phyloP scores from a whole-genome alignment of 1,284 basidiomycete species.

The Phellopilus nigrolimitatus region DNA sequence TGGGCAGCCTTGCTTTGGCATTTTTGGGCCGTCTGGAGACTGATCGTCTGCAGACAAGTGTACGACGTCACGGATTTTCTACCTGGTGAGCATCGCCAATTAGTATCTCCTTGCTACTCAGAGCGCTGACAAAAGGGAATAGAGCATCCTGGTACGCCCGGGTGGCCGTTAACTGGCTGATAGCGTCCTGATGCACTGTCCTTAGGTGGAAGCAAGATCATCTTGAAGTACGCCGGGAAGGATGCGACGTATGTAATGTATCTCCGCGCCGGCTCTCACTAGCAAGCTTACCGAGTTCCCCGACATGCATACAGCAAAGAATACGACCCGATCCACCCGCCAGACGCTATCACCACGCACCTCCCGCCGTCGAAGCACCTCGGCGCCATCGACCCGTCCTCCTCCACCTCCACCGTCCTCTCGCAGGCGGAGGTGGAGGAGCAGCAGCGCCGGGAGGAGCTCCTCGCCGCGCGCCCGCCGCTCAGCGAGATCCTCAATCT shows the following conservation, averaged over 20 bases:
- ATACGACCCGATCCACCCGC: conserved; percentile 86
- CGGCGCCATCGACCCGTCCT: conserved; percentile 63
- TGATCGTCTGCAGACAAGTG: conserved; percentile 42
- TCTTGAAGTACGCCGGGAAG: conserved; percentile 70
- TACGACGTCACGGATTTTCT: conserved; percentile 80
- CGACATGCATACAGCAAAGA: conserved; percentile 48
- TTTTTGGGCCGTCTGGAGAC: neutral
- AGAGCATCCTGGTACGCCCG: conserved; percentile 61
- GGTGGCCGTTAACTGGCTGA: conserved; percentile 2
- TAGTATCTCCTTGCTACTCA: neutral
- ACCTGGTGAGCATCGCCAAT: conserved; percentile 39
- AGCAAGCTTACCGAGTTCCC: no score
- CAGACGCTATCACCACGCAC: conserved; percentile 81
- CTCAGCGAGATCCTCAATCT: conserved; percentile 79
- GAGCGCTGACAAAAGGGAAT: conserved; percentile 2
- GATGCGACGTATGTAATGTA: conserved; percentile 58
- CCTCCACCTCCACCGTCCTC: conserved; percentile 53
- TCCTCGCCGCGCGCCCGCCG: conserved; percentile 53
- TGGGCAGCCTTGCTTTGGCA: conserved; percentile 11
- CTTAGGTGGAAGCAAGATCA: conserved; percentile 56
- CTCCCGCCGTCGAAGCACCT: conserved; percentile 74
- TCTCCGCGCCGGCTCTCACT: neutral
- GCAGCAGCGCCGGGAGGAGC: conserved; percentile 54
- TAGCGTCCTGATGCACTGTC: conserved; percentile 27
- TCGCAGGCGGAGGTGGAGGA: conserved; percentile 45